Percentiles rank a stretch among this genome's conserved stretches.
phyloP scores from a whole-genome alignment of 2,329 filamentous ascomycete genomes.

The Rutstroemia sp. region DNA sequence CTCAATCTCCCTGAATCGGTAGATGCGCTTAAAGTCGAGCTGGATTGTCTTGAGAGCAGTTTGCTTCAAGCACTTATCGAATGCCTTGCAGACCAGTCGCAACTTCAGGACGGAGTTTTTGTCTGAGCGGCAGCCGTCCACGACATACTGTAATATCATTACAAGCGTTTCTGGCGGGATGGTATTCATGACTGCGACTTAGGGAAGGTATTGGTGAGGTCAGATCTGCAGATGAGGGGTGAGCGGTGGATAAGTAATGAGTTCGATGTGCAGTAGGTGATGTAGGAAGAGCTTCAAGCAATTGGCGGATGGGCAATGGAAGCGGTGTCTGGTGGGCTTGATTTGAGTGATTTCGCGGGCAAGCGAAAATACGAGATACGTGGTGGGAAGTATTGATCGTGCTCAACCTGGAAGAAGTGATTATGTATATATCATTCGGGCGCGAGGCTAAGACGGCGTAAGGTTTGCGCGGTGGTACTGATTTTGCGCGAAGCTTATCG shows the following conservation, averaged over 20 bases:
- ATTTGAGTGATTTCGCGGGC: background rate
- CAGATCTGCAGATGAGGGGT: background rate
- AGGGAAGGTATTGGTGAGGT: background rate
- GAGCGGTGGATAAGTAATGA: background rate
- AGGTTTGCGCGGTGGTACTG: too few relatives aligned
- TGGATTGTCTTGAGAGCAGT: conserved; percentile 40
- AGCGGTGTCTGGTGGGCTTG: too few relatives aligned
- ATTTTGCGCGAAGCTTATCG: too few relatives aligned
- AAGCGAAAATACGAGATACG: background rate
- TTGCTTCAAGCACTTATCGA: conserved; percentile 40
- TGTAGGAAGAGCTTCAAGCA: background rate
- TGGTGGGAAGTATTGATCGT: background rate
- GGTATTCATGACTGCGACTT: conserved; percentile 32
- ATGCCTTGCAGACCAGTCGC: conserved; percentile 43
- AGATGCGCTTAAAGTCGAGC: conserved; percentile 43
- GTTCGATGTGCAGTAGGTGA: background rate
- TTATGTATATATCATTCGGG: background rate
- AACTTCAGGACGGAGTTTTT: conserved; percentile 40
- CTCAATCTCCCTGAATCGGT: background rate
- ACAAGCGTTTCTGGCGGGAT: conserved; percentile 43
- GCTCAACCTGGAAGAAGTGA: background rate
- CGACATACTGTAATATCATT: conserved; percentile 38
- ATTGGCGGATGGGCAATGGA: too few relatives aligned
- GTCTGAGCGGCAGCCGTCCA: conserved; percentile 32
- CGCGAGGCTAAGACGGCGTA: too few relatives aligned